Conservation (phyloP, 192 early-diverging fungal genomes). For the Backusella mclennaniae region DNA sequence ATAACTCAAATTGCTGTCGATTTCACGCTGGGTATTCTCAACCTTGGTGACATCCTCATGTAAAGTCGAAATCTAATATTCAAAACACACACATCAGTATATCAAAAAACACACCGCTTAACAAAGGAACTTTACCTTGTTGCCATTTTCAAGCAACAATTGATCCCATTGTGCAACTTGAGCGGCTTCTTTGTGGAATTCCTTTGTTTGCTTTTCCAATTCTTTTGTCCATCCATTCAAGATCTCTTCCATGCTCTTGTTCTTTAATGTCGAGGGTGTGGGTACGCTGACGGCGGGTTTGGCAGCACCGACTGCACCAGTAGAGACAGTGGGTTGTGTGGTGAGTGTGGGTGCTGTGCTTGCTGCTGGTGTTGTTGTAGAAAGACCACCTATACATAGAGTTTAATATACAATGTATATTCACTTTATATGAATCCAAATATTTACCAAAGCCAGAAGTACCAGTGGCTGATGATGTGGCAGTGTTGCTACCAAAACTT, state of each 20-base stretch:
- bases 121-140: conserved; percentile 45
- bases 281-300: conserved; percentile 41
- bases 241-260: conserved; percentile 90
- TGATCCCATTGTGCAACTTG: conserved; percentile 87
- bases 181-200: conserved; percentile 84
- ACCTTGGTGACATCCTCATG: conserved; percentile 71
- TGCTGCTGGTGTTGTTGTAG: conserved; percentile 29
- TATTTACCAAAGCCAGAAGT: neutral
- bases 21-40: conserved; percentile 72
- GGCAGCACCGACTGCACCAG: conserved; percentile 25
- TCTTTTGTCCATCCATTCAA: conserved; percentile 87
- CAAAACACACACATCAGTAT: neutral
- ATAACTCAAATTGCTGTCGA: conserved; percentile 84
- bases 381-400: neutral
- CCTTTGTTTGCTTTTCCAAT: conserved; percentile 72
- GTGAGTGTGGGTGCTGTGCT: conserved; percentile 11
- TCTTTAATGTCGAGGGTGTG: conserved; percentile 63
- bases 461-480: conserved; percentile 24
- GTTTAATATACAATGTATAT: neutral
- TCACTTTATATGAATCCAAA: neutral
- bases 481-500: neutral
- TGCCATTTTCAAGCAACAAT: conserved; percentile 80
- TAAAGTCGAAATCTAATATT: conserved; percentile 68
- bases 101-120: no score
- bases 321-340: conserved; percentile 17